Percentiles rank a stretch among this genome's conserved stretches.
Evolutionary conservation across 2,329 filamentous ascomycete genomes (phyloP).

Genomic region (Colletotrichum sojae): DNA sequence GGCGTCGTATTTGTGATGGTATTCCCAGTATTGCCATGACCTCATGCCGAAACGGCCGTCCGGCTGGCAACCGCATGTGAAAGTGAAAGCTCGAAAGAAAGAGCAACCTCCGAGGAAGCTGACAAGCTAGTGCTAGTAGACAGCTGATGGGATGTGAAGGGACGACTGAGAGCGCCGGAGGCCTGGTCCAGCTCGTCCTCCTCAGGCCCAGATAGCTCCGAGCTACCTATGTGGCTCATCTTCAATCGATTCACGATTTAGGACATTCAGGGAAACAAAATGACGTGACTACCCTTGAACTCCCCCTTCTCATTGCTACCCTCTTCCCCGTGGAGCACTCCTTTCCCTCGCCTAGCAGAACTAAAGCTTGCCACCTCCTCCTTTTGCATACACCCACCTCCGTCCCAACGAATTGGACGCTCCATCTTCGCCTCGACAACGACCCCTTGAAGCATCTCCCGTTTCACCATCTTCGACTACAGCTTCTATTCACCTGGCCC

Average conservation of each 20-base stretch:
- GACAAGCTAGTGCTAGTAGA: not conserved
- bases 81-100: not conserved
- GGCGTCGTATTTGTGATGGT: constrained; percentile 32
- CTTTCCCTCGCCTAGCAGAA: not conserved
- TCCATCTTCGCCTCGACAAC: constrained; percentile 14
- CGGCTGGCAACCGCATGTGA: constrained; percentile 26
- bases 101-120: constrained; percentile 12
- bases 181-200: no score
- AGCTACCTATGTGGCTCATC: not conserved
- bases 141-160: not conserved
- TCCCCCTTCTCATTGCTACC: constrained; percentile 28
- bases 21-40: constrained; percentile 24
- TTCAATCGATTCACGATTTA: not conserved
- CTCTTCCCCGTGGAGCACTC: constrained; percentile 6
- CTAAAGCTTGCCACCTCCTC: constrained; percentile 21
- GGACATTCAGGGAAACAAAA: not conserved
- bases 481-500: constrained; percentile 2
- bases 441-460: constrained; percentile 28
- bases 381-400: constrained; percentile 27
- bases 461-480: constrained; percentile 28
- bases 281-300: constrained; percentile 9
- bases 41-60: constrained; percentile 35
- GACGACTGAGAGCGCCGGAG: constrained; percentile 1
- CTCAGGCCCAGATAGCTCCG: not conserved
- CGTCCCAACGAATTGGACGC: constrained; percentile 28